Conservation (phyloP, 2,329 filamentous ascomycete species). For the Claviceps quebecensis region DNA sequence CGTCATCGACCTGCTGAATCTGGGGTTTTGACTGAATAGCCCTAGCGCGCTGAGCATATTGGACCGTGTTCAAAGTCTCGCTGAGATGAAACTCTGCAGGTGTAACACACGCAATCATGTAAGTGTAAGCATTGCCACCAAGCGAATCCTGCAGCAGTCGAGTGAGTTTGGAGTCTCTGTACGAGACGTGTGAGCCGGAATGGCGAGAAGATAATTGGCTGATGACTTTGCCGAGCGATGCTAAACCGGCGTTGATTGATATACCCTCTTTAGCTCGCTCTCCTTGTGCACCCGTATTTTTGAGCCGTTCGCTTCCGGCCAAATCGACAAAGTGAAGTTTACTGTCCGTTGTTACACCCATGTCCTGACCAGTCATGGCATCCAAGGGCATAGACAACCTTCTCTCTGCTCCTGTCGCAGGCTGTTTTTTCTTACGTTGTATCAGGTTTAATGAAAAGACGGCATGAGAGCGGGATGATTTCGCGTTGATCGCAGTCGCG, state of each 20-base stretch:
- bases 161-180: slow-evolving; percentile 94
- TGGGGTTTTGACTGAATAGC: slow-evolving; percentile 96
- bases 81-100: slow-evolving; percentile 94
- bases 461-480: slow-evolving; percentile 93
- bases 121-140: slow-evolving; percentile 93
- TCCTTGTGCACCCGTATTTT: slow-evolving; percentile 91
- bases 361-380: slow-evolving; percentile 51
- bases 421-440: slow-evolving; percentile 57
- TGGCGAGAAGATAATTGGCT: slow-evolving; percentile 89
- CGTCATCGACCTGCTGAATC: slow-evolving; percentile 86
- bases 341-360: slow-evolving; percentile 79
- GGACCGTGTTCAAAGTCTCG: slow-evolving; percentile 92
- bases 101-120: slow-evolving; percentile 98
- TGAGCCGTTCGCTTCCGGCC: slow-evolving; percentile 88
- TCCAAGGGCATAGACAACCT: slow-evolving; percentile 79
- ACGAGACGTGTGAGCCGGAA: slow-evolving; percentile 81
- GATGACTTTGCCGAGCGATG: slow-evolving; percentile 93
- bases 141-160: slow-evolving; percentile 90
- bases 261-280: slow-evolving; percentile 93
- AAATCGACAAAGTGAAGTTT: slow-evolving; percentile 98
- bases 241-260: slow-evolving; percentile 92
- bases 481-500: slow-evolving; percentile 91
- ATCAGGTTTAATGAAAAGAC: slow-evolving; percentile 93
- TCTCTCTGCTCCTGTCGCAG: slow-evolving; percentile 54
- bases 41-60: slow-evolving; percentile 90